Evolutionary conservation across 352 stramenopile species (phyloP).

Genomic region (Globisporangium cylindrosporum): DNA sequence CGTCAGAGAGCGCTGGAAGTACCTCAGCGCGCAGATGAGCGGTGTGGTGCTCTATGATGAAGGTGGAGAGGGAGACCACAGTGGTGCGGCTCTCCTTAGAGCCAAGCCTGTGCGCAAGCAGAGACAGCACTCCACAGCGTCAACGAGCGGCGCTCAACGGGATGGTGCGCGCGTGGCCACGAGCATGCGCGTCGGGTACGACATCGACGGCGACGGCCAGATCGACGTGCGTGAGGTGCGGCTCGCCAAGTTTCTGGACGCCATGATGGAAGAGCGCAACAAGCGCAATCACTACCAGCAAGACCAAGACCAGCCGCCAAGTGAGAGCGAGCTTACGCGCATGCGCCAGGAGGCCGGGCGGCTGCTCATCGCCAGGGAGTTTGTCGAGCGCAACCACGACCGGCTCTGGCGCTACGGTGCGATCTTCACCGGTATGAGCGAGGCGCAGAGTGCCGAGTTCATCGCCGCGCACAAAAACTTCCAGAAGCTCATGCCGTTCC

Average conservation of each 20-base stretch:
- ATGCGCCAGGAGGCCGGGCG: slow-evolving; percentile 54
- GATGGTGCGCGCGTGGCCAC: background rate
- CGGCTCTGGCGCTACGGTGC: slow-evolving; percentile 62
- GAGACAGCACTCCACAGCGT: background rate
- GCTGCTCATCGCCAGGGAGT: slow-evolving; percentile 65
- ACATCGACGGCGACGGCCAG: slow-evolving; percentile 65
- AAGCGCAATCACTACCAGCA: background rate
- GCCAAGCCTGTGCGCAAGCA: background rate
- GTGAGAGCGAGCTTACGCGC: slow-evolving; percentile 35
- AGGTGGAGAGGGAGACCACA: background rate
- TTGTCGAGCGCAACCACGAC: slow-evolving; percentile 63
- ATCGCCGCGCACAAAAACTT: slow-evolving; percentile 69
- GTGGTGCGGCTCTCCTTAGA: slow-evolving; percentile 20
- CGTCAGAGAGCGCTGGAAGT: slow-evolving; percentile 48
- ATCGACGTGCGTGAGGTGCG: slow-evolving; percentile 70
- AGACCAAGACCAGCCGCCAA: slow-evolving; percentile 11
- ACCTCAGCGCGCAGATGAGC: slow-evolving; percentile 41
- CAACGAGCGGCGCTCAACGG: background rate
- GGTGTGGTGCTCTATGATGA: slow-evolving; percentile 33
- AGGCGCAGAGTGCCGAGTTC: slow-evolving; percentile 56
- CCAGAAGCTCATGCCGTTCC: slow-evolving; percentile 54
- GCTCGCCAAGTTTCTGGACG: slow-evolving; percentile 58
- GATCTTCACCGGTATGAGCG: slow-evolving; percentile 60
- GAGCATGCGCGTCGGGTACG: slow-evolving; percentile 29
- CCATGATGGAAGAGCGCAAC: slow-evolving; percentile 40